Percentiles rank a stretch among this genome's conserved stretches.
phyloP scores from a whole-genome alignment of 768 basidiomycete species.

The Pholiota molesta region DNA sequence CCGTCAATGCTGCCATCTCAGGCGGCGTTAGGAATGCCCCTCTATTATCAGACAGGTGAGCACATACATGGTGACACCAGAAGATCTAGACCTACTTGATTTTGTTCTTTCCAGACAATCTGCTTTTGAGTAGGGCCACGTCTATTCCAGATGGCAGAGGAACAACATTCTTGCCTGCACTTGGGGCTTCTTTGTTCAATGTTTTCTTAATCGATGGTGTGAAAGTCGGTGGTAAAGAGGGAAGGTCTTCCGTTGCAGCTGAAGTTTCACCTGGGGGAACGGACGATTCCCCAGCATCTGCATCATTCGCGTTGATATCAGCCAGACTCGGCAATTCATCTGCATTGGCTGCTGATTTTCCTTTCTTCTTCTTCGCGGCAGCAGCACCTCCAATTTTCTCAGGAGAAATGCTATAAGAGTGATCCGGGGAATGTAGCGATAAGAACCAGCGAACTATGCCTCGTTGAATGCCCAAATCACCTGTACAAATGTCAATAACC shows the following conservation, averaged over 20 bases:
- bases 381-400: constrained; percentile 41
- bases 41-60: constrained; percentile 36
- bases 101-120: constrained; percentile 71
- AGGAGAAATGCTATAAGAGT: constrained; percentile 52
- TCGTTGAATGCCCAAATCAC: constrained; percentile 85
- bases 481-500: constrained; percentile 33
- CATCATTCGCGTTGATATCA: constrained; percentile 12
- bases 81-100: constrained; percentile 54
- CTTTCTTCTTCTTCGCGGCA: constrained; percentile 19
- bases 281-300: constrained; percentile 32
- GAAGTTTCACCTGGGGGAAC: constrained; percentile 34
- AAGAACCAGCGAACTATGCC: constrained; percentile 73
- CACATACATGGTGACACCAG: constrained; percentile 14
- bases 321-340: constrained; percentile 34
- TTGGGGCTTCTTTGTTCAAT: constrained; percentile 40
- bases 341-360: constrained; percentile 22
- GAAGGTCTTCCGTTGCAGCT: constrained; percentile 30
- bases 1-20: constrained; percentile 82
- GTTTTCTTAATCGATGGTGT: constrained; percentile 70
- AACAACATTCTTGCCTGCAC: constrained; percentile 18
- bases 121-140: constrained; percentile 54
- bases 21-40: constrained; percentile 75
- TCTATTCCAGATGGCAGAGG: constrained; percentile 65
- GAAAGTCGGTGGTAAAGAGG: constrained; percentile 56
- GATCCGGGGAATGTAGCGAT: constrained; percentile 56